Conservation (phyloP, 139 green algal species). For the Closterium sp. region DNA sequence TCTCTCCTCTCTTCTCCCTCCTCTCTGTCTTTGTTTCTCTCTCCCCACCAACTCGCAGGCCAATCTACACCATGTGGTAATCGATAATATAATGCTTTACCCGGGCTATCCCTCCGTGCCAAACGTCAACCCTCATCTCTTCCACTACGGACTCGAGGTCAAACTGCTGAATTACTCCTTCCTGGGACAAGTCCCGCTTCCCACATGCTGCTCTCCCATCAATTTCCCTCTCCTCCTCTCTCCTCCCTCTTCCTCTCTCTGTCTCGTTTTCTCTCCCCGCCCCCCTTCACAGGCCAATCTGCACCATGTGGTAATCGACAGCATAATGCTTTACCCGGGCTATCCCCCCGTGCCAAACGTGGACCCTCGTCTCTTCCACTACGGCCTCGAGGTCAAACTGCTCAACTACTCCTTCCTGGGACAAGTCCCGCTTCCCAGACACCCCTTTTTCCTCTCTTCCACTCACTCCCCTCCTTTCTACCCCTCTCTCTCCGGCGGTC, state of each 20-base stretch:
- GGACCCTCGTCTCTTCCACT: conserved; percentile 39
- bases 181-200: conserved; percentile 23
- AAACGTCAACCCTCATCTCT: conserved; percentile 5
- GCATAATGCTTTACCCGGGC: conserved; percentile 46
- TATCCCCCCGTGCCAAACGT: conserved; percentile 19
- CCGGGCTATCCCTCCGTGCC: conserved; percentile 28
- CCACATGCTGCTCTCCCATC: no score
- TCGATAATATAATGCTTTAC: conserved; percentile 43
- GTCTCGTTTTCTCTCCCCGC: no score
- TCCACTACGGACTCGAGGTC: conserved; percentile 48
- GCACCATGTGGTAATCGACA: conserved; percentile 17
- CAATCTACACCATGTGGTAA: conserved; percentile 21
- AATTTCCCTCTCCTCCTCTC: not conserved
- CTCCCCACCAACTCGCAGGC: not conserved
- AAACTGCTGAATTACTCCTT: conserved; percentile 16
- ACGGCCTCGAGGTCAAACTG: conserved; percentile 36
- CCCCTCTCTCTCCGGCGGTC: no score
- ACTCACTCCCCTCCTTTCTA: no score
- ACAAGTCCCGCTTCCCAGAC: conserved; percentile 26
- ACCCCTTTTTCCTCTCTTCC: no score
- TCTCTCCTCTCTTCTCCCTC: not conserved
- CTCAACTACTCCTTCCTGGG: conserved; percentile 17
- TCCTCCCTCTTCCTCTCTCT: not conserved
- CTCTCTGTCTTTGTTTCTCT: no score
- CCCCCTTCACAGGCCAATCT: conserved; percentile 20